These are phyloP conservation scores for Pseudomassariella vexata DNA, from an alignment of 2,329 filamentous ascomycete species.

Conservation along the genomic window DNA sequence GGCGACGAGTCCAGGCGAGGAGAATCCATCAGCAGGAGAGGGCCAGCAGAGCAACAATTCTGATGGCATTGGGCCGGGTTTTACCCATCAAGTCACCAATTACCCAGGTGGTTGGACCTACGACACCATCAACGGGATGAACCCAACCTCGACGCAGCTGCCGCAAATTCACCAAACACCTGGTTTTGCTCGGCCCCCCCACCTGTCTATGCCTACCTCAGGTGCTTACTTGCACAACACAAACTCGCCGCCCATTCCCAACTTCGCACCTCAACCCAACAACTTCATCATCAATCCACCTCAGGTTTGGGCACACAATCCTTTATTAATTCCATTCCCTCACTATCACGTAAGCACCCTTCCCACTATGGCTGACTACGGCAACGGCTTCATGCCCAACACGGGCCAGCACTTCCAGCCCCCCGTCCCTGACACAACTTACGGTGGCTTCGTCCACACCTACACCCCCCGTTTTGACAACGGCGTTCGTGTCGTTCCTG, in stretches of 20 bases:
- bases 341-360: no score
- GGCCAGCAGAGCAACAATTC: no score
- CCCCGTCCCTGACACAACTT: constrained; percentile 51
- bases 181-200: constrained; percentile 6
- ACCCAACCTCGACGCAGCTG: constrained; percentile 13
- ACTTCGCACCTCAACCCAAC: constrained; percentile 8
- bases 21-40: constrained; percentile 1
- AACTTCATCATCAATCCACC: constrained; percentile 5
- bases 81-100: constrained; percentile 12
- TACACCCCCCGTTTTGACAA: constrained; percentile 49
- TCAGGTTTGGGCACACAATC: no score
- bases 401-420: constrained; percentile 50
- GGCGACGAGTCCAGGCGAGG: no score
- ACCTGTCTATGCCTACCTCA: no score
- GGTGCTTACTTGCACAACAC: no score
- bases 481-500: constrained; percentile 15
- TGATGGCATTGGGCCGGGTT: constrained; percentile 13
- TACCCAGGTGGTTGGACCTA: constrained; percentile 11
- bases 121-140: constrained; percentile 12
- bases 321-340: constrained; percentile 10
- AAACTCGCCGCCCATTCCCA: no score
- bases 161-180: constrained; percentile 12
- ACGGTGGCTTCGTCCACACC: constrained; percentile 48
- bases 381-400: constrained; percentile 34
- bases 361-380: constrained; percentile 35